phyloP scores from a whole-genome alignment of 1,284 basidiomycete genomes.

The Ceratobasidium sp. region DNA sequence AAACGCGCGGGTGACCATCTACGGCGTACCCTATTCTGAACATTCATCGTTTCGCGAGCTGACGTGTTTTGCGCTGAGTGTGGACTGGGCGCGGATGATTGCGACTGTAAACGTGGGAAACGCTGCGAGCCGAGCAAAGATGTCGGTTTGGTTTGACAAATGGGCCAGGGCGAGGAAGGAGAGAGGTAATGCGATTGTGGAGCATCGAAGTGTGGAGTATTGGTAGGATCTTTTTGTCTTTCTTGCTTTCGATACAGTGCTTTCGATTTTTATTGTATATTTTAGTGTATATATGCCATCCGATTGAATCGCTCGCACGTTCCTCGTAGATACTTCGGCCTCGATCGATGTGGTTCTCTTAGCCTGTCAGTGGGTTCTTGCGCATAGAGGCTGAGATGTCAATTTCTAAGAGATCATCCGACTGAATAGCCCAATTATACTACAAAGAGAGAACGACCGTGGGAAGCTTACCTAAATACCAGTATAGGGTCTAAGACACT shows the following conservation, averaged over 20 bases:
- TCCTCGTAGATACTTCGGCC: slow-evolving; percentile 1
- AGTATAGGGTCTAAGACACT: too few species aligned
- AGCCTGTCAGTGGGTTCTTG: neutral
- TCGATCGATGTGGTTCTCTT: neutral
- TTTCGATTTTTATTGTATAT: neutral
- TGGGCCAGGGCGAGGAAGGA: slow-evolving; percentile 83
- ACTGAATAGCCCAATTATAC: too few species aligned
- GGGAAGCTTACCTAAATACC: too few species aligned
- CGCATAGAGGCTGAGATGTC: neutral
- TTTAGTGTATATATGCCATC: neutral
- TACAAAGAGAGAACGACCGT: too few species aligned
- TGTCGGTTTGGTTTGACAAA: slow-evolving; percentile 83
- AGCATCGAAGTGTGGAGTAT: slow-evolving; percentile 68
- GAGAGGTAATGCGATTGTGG: slow-evolving; percentile 57
- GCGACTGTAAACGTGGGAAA: slow-evolving; percentile 95
- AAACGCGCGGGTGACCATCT: slow-evolving; percentile 72
- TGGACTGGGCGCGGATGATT: slow-evolving; percentile 85
- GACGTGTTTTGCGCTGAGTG: slow-evolving; percentile 89
- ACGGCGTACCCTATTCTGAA: slow-evolving; percentile 80
- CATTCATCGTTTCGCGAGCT: slow-evolving; percentile 93
- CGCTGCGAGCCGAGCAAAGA: slow-evolving; percentile 78
- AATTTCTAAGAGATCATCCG: neutral
- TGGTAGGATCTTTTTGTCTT: slow-evolving; percentile 61
- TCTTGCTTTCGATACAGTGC: neutral
- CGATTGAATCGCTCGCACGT: neutral